These are phyloP conservation scores for Ammopiptanthus mongolicus DNA, from an alignment of 306 rosid genomes.

Conservation along the genomic window DNA sequence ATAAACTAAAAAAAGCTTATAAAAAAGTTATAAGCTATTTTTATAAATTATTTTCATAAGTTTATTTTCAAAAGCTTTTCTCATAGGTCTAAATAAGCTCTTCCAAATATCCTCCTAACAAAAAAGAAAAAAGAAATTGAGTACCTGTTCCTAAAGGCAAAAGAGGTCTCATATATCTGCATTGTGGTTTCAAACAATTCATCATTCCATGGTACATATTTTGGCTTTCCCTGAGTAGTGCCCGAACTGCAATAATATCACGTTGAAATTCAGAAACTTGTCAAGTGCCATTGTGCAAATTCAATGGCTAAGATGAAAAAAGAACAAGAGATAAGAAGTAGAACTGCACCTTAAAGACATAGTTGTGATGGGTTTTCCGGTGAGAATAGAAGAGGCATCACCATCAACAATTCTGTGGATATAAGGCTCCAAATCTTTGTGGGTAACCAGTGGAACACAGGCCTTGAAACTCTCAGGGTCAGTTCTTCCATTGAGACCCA, in stretches of 20 bases:
- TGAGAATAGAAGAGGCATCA: constrained; percentile 63
- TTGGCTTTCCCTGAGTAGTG: constrained; percentile 91
- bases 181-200: constrained; percentile 71
- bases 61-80: too few relatives aligned
- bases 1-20: too few relatives aligned
- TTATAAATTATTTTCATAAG: too few relatives aligned
- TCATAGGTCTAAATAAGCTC: too few relatives aligned
- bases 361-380: constrained; percentile 74
- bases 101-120: too few relatives aligned
- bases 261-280: background rate
- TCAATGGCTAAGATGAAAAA: background rate
- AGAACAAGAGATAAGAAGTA: background rate
- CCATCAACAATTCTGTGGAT: constrained; percentile 77
- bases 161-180: constrained; percentile 81
- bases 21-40: too few relatives aligned
- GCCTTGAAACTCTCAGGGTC: constrained; percentile 78
- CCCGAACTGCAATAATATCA: constrained; percentile 72
- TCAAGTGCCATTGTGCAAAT: background rate
- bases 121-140: background rate
- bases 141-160: constrained; percentile 90
- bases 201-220: constrained; percentile 85
- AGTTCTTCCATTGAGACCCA: constrained; percentile 79
- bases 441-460: constrained; percentile 78
- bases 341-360: constrained; percentile 66
- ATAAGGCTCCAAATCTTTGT: constrained; percentile 60